Percentiles rank a stretch among this genome's conserved stretches.
These are phyloP conservation scores for Dendrostoma leiphaemia DNA, from an alignment of 2,329 filamentous ascomycete genomes.

Conservation along the genomic window DNA sequence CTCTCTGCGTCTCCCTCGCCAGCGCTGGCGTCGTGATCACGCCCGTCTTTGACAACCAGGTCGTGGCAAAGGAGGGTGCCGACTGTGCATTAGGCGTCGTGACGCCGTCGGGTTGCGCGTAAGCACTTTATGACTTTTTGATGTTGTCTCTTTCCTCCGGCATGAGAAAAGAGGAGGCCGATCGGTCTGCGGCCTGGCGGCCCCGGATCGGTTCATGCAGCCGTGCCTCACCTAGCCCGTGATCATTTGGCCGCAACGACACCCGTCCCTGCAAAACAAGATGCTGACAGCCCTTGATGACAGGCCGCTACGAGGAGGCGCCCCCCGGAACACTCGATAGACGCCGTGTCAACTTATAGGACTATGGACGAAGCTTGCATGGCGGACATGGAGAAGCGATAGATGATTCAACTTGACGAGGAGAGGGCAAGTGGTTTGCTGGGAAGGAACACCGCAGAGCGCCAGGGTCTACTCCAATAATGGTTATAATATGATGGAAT, in stretches of 20 bases:
- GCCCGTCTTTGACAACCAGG: slow-evolving; percentile 48
- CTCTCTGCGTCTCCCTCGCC: slow-evolving; percentile 43
- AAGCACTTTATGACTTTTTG: slow-evolving; percentile 26
- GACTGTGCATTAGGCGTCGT: slow-evolving; percentile 58
- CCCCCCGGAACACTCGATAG: slow-evolving; percentile 10
- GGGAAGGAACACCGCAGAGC: not conserved
- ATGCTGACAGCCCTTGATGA: not conserved
- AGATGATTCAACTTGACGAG: not conserved
- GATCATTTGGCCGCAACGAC: no score
- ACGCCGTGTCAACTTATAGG: not conserved
- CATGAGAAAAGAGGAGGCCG: not conserved
- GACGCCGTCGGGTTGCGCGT: slow-evolving; percentile 59
- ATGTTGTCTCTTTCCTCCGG: not conserved
- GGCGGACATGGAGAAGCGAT: not conserved
- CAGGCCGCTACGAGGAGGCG: slow-evolving; percentile 15
- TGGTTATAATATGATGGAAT: slow-evolving; percentile 3
- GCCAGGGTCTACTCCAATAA: slow-evolving; percentile 5
- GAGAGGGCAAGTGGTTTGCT: not conserved
- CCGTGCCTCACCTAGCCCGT: no score
- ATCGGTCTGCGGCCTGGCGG: not conserved
- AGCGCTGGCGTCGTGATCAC: slow-evolving; percentile 56
- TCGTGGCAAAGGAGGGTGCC: slow-evolving; percentile 44
- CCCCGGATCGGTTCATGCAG: not conserved
- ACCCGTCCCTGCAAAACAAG: no score
- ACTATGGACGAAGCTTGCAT: not conserved